Evolutionary conservation across 257 asterid species (phyloP).

Genomic region (Rauvolfia tetraphylla): DNA sequence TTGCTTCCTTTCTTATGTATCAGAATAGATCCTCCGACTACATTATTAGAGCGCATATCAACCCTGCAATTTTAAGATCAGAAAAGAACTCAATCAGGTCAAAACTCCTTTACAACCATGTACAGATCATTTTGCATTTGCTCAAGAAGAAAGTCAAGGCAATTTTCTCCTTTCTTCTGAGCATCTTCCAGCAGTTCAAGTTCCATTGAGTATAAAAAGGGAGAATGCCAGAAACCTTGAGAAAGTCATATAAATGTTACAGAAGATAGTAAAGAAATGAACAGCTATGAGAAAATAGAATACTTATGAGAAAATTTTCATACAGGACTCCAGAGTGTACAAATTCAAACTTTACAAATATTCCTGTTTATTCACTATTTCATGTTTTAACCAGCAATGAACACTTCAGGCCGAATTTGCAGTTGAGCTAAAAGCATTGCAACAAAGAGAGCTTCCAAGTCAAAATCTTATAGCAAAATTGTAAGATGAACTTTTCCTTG

Average conservation of each 20-base stretch:
- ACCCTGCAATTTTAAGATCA: constrained; percentile 44
- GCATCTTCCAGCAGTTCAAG: background rate
- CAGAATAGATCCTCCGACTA: constrained; percentile 56
- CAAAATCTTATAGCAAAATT: background rate
- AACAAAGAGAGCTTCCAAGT: background rate
- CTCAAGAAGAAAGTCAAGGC: background rate
- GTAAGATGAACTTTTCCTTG: background rate
- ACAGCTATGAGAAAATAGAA: background rate
- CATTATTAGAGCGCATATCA: constrained; percentile 59
- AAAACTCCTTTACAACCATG: background rate
- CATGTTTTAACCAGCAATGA: background rate
- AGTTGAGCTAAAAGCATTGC: background rate
- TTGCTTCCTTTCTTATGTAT: constrained; percentile 96
- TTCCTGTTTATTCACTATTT: background rate
- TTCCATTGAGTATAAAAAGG: background rate
- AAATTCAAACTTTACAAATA: background rate
- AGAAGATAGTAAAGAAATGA: background rate
- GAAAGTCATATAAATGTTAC: background rate
- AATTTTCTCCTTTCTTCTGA: background rate
- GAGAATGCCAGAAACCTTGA: background rate
- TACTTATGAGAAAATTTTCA: background rate
- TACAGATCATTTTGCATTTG: background rate
- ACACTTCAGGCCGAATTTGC: background rate
- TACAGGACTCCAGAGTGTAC: background rate
- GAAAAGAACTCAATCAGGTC: background rate